Conservation (phyloP, 1,284 basidiomycete genomes). For the Tilletia walkeri region DNA sequence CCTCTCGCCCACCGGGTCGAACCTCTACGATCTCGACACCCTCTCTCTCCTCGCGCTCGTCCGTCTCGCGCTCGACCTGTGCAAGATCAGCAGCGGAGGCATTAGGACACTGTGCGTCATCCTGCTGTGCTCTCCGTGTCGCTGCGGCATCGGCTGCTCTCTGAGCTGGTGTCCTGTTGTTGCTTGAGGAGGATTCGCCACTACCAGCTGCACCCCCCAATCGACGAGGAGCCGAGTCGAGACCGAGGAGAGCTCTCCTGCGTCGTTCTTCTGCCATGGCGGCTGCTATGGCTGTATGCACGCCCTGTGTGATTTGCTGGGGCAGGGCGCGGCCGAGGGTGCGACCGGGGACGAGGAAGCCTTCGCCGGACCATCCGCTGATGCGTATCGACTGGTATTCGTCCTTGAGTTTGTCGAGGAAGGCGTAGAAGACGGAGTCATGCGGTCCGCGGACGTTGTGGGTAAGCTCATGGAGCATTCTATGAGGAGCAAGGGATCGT, state of each 20-base stretch:
- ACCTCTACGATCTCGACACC: conserved; percentile 14
- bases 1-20: conserved; percentile 9
- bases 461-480: conserved; percentile 43
- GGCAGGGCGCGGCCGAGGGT: conserved; percentile 22
- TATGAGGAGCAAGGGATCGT: neutral
- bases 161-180: neutral
- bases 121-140: conserved; percentile 1
- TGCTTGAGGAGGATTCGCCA: neutral
- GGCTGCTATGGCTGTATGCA: neutral
- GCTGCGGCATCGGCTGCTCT: conserved; percentile 10
- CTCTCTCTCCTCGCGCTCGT: neutral
- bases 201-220: neutral
- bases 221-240: neutral
- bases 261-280: conserved; percentile 12
- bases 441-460: conserved; percentile 43
- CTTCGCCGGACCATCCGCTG: conserved; percentile 30
- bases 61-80: neutral
- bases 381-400: conserved; percentile 28
- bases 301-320: neutral
- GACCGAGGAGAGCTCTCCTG: neutral
- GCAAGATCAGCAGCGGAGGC: neutral
- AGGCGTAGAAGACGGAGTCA: conserved; percentile 30
- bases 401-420: conserved; percentile 29
- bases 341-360: conserved; percentile 26
- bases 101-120: neutral